Percentiles rank a stretch among this genome's conserved stretches.
Evolutionary conservation across 768 basidiomycete genomes (phyloP).

Genomic region (Auriscalpium orientale): DNA sequence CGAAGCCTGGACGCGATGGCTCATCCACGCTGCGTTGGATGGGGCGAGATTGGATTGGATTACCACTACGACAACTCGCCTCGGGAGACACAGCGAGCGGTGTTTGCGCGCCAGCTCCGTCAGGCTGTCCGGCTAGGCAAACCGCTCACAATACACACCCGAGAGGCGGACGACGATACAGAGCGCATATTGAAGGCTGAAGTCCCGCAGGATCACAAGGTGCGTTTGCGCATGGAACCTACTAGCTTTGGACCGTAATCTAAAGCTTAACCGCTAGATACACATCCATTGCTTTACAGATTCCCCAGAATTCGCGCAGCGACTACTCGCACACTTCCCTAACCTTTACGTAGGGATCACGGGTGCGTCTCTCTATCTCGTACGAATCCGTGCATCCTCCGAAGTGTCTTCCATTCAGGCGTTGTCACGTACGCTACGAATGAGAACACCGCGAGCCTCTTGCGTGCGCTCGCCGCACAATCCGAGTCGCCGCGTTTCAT

Average conservation of each 20-base stretch:
- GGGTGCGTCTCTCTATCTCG: slow-evolving; percentile 28
- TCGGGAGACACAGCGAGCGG: slow-evolving; percentile 53
- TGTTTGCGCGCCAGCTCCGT: slow-evolving; percentile 62
- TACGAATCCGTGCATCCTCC: not conserved
- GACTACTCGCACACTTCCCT: slow-evolving; percentile 68
- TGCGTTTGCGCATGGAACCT: slow-evolving; percentile 19
- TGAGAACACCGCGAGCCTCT: slow-evolving; percentile 56
- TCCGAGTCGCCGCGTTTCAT: slow-evolving; percentile 31
- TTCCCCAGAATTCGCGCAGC: slow-evolving; percentile 61
- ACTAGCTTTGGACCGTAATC: not conserved
- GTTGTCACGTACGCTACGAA: slow-evolving; percentile 80
- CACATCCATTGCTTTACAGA: slow-evolving; percentile 90
- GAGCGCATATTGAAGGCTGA: slow-evolving; percentile 70
- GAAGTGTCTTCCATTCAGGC: slow-evolving; percentile 30
- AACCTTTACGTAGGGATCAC: slow-evolving; percentile 83
- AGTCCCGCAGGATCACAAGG: slow-evolving; percentile 65
- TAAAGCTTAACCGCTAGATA: slow-evolving; percentile 36
- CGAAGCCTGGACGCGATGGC: slow-evolving; percentile 63
- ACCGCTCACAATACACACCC: slow-evolving; percentile 78
- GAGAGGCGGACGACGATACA: slow-evolving; percentile 80
- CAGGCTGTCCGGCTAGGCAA: slow-evolving; percentile 64
- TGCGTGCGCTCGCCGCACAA: slow-evolving; percentile 35
- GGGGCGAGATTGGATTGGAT: slow-evolving; percentile 86
- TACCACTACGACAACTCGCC: slow-evolving; percentile 81
- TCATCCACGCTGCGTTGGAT: slow-evolving; percentile 78